Base-by-base conservation (phyloP, 2,329 filamentous ascomycete genomes). In the Beauveria pseudobassiana region DNA sequence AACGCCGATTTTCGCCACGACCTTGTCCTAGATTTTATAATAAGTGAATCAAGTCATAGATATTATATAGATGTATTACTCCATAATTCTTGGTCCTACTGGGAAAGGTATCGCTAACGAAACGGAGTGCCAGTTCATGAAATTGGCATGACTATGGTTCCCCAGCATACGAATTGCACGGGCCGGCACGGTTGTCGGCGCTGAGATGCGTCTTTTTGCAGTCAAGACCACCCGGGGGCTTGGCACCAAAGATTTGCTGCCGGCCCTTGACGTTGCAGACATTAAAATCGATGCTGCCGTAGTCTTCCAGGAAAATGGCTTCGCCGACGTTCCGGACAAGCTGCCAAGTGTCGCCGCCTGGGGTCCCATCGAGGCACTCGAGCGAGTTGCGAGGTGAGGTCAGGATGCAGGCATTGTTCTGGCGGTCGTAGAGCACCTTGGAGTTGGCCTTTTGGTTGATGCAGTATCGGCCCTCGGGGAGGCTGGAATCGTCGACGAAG, bases 391-490 rank as follows among this genome's bases (percentile, higher is more conserved):
- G 62, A 18, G 66, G 50, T 5, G 40, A 64, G 48, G 63, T 61
- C 62, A 73, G 62, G 62, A 73, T 72, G 64, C 73, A 75, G n/a
- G 73, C 70, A 57, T 71, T 73, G 64, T 68, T 66, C 62, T 61
- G 63, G 40, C 61, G 61, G 43, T 74, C 72, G 18, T 64, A 65
- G 10, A 74, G 67, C 4, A 72, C 59, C 2, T 68, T 65, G n/a
- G 65, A 66, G 0, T 63, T 9, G 46, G 68, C 59, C 24, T 67
- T 62, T 14, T 69, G 61, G 30, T 73, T 57, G 24, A 73, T 67
- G 63, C 73, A 74, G 63, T 71, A 74, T 67, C 70, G 71, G 24
- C 71, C 71, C 0, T 66, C 58, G 1, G 67, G 62, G 6, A 67
- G 62, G 50, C 53, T 64, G 2, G 66, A 5, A 14, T 59, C 57